Percentiles rank a stretch among this genome's conserved stretches.
Evolutionary conservation across 306 rosid species (phyloP).

Genomic region (Adenanthera pavonina): DNA sequence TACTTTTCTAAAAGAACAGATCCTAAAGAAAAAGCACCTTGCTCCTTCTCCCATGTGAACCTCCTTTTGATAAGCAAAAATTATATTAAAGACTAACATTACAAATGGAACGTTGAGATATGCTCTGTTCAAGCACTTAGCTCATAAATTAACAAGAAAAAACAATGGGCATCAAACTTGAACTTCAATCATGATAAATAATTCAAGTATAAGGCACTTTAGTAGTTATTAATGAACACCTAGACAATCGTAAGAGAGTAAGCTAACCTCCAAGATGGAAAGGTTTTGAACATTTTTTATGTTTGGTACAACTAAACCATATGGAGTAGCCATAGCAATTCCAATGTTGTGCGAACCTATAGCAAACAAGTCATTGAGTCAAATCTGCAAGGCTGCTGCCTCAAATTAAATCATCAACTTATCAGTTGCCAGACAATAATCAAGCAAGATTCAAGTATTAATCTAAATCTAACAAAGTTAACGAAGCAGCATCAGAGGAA

Average conservation of each 20-base stretch:
- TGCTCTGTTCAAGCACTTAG: conserved; percentile 2
- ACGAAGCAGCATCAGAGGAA: neutral
- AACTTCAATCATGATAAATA: neutral
- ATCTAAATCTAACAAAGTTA: neutral
- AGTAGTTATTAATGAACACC: neutral
- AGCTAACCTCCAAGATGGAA: conserved; percentile 85
- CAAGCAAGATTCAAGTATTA: neutral
- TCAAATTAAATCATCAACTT: conserved; percentile 30
- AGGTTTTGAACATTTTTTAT: conserved; percentile 89
- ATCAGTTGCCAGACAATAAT: conserved; percentile 10
- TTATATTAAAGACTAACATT: conserved; percentile 13
- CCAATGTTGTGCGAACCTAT: conserved; percentile 94
- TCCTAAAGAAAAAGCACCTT: neutral
- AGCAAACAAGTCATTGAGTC: conserved; percentile 32
- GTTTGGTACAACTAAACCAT: conserved; percentile 93
- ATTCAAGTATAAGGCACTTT: conserved; percentile 17
- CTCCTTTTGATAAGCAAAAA: conserved; percentile 14
- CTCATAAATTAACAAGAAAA: neutral
- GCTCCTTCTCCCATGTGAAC: neutral
- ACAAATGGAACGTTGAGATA: neutral
- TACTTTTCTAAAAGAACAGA: neutral
- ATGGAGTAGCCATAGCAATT: conserved; percentile 85
- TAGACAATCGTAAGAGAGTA: neutral
- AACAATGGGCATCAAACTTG: neutral
- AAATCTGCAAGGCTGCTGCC: conserved; percentile 19